phyloP scores from a whole-genome alignment of 192 early-diverging fungal species.

The Coemansia sp. region DNA sequence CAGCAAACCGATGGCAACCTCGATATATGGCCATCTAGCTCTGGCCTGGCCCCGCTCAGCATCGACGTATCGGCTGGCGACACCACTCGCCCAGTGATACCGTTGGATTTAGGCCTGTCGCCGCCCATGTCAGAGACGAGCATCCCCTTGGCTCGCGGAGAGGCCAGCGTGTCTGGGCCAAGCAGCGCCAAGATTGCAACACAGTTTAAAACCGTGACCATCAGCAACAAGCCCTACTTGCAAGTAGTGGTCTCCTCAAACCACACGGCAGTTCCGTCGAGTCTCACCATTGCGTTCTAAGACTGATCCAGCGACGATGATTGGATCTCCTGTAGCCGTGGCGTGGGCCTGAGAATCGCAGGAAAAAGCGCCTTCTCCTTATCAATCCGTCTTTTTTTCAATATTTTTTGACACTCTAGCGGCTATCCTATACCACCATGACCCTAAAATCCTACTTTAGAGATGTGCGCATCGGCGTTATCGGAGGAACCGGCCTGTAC shows the following conservation, averaged over 20 bases:
- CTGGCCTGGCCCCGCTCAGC: conserved; percentile 13
- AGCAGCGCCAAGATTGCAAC: conserved; percentile 9
- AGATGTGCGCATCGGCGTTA: conserved; percentile 83
- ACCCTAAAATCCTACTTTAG: conserved; percentile 16
- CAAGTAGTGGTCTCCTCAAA: conserved; percentile 43
- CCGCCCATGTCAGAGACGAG: background rate
- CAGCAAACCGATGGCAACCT: conserved; percentile 17
- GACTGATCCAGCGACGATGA: background rate
- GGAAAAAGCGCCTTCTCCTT: background rate
- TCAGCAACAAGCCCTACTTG: conserved; percentile 28
- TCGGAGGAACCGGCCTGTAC: conserved; percentile 95
- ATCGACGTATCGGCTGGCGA: conserved; percentile 8
- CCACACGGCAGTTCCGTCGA: conserved; percentile 40
- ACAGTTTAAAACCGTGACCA: conserved; percentile 25
- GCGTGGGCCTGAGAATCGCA: background rate
- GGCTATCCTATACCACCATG: background rate
- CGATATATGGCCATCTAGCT: conserved; percentile 45
- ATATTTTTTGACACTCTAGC: background rate
- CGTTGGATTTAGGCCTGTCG: conserved; percentile 25
- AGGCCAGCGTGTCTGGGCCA: background rate
- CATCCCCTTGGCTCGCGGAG: background rate
- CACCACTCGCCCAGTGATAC: conserved; percentile 6
- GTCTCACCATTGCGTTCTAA: conserved; percentile 16
- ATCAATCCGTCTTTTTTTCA: conserved; percentile 9
- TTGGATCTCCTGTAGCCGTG: background rate